Evolutionary conservation across 345 rosid species (phyloP), one percentile per base, ranked within the genome.

Genomic region (Eucalyptus regnans): DNA sequence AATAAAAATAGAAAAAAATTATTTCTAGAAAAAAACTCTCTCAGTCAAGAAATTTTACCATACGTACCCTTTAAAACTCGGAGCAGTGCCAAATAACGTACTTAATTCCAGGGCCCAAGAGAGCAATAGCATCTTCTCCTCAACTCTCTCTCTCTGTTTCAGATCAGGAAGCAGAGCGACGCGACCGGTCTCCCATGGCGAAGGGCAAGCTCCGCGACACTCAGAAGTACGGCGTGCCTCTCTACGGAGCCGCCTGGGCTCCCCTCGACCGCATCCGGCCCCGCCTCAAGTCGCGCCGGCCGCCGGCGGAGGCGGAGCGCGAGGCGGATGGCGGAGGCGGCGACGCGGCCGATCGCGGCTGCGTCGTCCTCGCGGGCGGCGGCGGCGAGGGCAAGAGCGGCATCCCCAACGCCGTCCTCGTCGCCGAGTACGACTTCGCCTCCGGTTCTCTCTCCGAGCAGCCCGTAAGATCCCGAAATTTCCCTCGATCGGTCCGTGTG

Each of bases 301-400:
- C 83, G 46, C 83, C 46, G 83, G 46, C 46, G 46, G 83, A 71
- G 83, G 64, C 33, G 56, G 92, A 86, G 50, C 58, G 88, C 41
- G 68, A 29, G 7, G 68, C 31, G 33, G 93, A 90, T 31, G 90
- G 56, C 33, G 87, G 88, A 86, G 50, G 80, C 86, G 27, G 50
- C 60, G 76, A 51, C 12, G 20, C 81, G 31, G 49, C 51, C 46
- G 87, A 76, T 76, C 48, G 71, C 64, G 7, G 37, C 92, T 93
- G 90, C 91, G 89, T 94, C 85, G 95, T 94, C 89, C 88, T 96
- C 37, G 90, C 96, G 1, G 99, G 99, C 37, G 99, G 99, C 17
- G 99, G 99, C 1, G 99, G 99, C 17, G 97, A 95, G 87, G 99
- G 98, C 52, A 92, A 91, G 54, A 97, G 93, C 90, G 99, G 99